Evolutionary conservation across 352 stramenopile genomes (phyloP).

Genomic region (Phytophthora idaei): DNA sequence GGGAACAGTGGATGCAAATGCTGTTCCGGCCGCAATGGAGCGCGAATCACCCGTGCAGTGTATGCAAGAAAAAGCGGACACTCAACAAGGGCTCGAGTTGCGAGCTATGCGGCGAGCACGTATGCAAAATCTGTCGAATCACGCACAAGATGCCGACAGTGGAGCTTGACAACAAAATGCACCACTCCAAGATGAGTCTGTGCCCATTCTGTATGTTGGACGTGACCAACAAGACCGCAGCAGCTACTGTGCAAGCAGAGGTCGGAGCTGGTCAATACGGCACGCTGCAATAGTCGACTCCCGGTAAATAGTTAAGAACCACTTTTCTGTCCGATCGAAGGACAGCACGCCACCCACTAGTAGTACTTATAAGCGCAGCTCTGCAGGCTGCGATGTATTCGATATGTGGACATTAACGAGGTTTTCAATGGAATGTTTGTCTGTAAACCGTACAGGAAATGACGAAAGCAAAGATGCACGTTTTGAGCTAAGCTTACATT

Average conservation of each 20-base stretch:
- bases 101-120: constrained; percentile 29
- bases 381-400: constrained; percentile 15
- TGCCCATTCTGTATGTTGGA: constrained; percentile 27
- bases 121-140: constrained; percentile 31
- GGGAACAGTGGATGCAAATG: constrained; percentile 29
- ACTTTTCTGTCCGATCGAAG: constrained; percentile 31
- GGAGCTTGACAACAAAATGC: constrained; percentile 37
- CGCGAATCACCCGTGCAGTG: constrained; percentile 19
- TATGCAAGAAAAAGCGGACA: constrained; percentile 36
- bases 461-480: no score
- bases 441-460: not conserved
- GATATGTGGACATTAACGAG: constrained; percentile 21
- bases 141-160: constrained; percentile 31
- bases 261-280: constrained; percentile 29
- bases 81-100: constrained; percentile 32
- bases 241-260: constrained; percentile 23
- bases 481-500: no score
- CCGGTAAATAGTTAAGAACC: not conserved
- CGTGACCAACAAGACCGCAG: constrained; percentile 26
- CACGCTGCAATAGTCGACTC: constrained; percentile 16
- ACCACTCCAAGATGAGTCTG: constrained; percentile 25
- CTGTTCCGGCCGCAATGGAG: constrained; percentile 24
- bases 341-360: constrained; percentile 1
- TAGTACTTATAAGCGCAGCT: constrained; percentile 25
- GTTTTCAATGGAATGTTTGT: constrained; percentile 4